Evolutionary conservation across 2,329 filamentous ascomycete genomes (phyloP).

Genomic region (Cladophialophora yegresii): DNA sequence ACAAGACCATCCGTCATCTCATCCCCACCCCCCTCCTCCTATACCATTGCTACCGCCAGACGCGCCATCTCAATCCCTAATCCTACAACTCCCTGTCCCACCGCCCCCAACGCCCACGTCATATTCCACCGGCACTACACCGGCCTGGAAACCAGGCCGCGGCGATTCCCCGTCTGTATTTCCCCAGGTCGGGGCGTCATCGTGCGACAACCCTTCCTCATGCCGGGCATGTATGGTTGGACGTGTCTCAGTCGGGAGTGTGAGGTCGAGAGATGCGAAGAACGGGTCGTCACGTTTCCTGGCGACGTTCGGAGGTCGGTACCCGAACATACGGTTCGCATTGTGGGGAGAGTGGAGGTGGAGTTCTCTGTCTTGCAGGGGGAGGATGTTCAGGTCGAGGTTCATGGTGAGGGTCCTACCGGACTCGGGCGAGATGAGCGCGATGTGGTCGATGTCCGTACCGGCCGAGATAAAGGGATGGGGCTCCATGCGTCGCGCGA

Average conservation of each 20-base stretch:
- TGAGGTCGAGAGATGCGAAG: neutral
- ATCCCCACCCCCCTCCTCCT: too few species aligned
- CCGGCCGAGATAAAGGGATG: too few species aligned
- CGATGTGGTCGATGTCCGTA: too few species aligned
- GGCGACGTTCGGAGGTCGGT: neutral
- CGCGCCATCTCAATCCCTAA: too few species aligned
- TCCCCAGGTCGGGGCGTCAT: neutral
- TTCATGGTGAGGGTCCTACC: too few species aligned
- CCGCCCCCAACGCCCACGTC: neutral
- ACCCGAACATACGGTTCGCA: neutral
- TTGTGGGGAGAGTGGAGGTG: neutral
- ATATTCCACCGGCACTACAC: neutral
- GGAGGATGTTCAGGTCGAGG: neutral
- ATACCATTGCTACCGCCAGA: too few species aligned
- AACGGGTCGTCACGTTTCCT: neutral
- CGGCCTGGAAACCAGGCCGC: neutral
- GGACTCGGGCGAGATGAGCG: too few species aligned
- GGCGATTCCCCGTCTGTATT: neutral
- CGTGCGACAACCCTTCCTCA: neutral
- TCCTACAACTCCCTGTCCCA: neutral
- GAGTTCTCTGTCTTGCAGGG: neutral
- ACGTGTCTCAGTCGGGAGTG: neutral
- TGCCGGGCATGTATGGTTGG: neutral
- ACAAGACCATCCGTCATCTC: too few species aligned
- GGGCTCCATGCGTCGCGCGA: too few species aligned